phyloP scores from a whole-genome alignment of 2,329 filamentous ascomycete species.

The Westerdykella aurantiaca region DNA sequence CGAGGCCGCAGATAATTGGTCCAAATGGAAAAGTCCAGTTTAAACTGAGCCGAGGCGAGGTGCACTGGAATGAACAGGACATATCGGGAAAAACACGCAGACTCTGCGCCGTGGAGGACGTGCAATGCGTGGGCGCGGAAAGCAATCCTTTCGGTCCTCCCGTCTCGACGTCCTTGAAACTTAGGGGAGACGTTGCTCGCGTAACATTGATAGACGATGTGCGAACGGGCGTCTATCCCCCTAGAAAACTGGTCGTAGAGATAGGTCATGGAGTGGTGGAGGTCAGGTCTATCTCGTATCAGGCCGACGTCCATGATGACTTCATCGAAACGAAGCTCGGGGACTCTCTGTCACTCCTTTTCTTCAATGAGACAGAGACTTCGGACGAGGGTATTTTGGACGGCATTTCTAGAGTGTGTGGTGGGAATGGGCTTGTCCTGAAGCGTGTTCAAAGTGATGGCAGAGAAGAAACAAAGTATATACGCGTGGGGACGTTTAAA shows the following conservation, averaged over 20 bases:
- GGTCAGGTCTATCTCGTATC: background rate
- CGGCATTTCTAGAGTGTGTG: background rate
- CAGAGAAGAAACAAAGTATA: background rate
- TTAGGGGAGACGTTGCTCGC: background rate
- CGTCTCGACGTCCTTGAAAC: background rate
- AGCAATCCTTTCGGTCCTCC: conserved; percentile 1
- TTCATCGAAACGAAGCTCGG: background rate
- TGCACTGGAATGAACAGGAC: background rate
- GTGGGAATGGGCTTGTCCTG: background rate
- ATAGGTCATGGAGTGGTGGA: background rate
- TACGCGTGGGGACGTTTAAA: background rate
- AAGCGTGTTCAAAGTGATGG: background rate
- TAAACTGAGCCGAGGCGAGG: background rate
- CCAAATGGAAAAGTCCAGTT: background rate
- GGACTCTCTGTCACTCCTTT: background rate
- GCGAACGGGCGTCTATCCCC: background rate
- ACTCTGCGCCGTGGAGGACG: background rate
- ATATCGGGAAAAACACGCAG: background rate
- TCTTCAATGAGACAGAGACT: background rate
- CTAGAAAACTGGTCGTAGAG: background rate
- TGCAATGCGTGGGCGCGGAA: background rate
- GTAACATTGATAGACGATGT: background rate
- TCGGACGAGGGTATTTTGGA: background rate
- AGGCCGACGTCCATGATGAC: background rate
- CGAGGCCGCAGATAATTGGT: background rate